phyloP scores from a whole-genome alignment of 371 early-diverging fungal species.

The Nematocida ironsii region DNA sequence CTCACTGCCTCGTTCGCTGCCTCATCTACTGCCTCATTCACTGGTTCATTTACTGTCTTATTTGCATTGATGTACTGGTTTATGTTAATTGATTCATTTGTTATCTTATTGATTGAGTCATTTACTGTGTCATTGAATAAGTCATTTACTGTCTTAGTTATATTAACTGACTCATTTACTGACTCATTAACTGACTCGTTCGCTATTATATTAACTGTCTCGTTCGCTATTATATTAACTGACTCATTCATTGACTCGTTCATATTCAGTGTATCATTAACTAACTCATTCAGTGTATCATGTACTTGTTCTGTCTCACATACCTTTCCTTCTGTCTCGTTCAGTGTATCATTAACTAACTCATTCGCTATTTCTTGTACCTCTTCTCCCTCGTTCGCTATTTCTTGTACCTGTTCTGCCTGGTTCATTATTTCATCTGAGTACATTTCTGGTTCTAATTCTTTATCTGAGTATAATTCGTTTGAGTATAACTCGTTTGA shows the following conservation, averaged over 20 bases:
- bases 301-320: neutral
- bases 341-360: neutral
- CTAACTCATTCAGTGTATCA: neutral
- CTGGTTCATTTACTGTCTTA: neutral
- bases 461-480: neutral
- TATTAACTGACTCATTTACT: neutral
- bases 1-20: neutral
- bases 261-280: too few species aligned
- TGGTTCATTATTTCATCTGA: neutral
- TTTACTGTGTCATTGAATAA: neutral
- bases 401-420: neutral
- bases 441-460: constrained; percentile 8
- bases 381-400: neutral
- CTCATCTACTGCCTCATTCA: neutral
- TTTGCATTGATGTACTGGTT: neutral
- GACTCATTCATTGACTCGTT: neutral
- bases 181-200: neutral
- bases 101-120: neutral
- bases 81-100: neutral
- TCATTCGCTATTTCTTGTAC: neutral
- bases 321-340: neutral
- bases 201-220: neutral
- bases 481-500: neutral
- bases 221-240: neutral
- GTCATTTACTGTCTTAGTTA: neutral